Evolutionary conservation across 306 rosid genomes (phyloP), one percentile per base, ranked within the genome.

Genomic region (Glycine tomentella): DNA sequence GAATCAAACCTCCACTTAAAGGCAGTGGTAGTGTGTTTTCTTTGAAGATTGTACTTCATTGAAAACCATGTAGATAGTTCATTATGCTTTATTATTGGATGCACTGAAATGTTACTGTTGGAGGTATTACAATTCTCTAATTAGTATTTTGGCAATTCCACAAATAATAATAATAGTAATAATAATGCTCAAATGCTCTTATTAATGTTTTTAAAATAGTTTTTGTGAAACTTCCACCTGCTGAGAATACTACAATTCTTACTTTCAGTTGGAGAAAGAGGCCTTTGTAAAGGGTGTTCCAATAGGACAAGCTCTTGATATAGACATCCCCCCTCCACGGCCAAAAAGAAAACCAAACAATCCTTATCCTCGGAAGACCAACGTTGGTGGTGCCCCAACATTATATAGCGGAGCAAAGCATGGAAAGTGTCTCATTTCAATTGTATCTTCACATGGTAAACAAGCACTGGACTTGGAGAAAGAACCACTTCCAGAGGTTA

Each of bases 271-370:
- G 40, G 66, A 59, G 40, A 59, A 59, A 59, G 66, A 59, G 40
- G 66, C 66, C 14, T 59, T 59, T 59, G 66, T 59, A 31, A 59
- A 59, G 66, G 66, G 66, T 59, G 66, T 59, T 59, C 66, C 66
- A 20, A 25, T 59, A 9, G 66, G 66, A 25, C 40, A 59, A 59
- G 40, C 66, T 59, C 66, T 59, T 59, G 66, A 59, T 10, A 59
- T 59, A 20, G 66, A 59, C 66, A 59, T 59, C 6, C 66, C 66
- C 64, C 66, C 66, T 25, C 66, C 66, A 59, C 36, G 66, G n/a
- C 66, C 66, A 10, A 59, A 59, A 59, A 59, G 66, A 59, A 59
- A 59, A 25, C 66, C 66, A 25, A 59, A 7, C 40, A 59, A 59
- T 59, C 66, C 66, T 59, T 59, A 59, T 59, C 66, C 66, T 38